Base-by-base conservation (phyloP, 2,329 filamentous ascomycete genomes). In the Colletotrichum higginsianum region DNA sequence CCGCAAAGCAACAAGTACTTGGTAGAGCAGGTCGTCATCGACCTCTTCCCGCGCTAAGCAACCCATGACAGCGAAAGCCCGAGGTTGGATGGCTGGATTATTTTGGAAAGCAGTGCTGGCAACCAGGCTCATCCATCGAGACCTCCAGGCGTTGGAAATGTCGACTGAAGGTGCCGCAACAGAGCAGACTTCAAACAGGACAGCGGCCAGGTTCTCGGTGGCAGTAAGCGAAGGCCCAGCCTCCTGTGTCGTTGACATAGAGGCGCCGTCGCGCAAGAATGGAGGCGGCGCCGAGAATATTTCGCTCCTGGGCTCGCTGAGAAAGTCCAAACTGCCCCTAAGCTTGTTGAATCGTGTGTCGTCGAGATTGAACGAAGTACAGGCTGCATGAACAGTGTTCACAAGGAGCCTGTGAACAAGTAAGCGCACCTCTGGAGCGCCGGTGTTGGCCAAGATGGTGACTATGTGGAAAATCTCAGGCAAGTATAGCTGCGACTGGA, bases 31-130 rank as follows among this genome's bases (percentile, higher is more conserved):
- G 77, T 93, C 91, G 74, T 93, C 91, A 65, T 93, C 91, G 2
- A 93, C 91, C 77, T 93, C 91, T 76, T 93, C 91, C n/a, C 90
- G 85, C 30, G 91, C 91, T 12, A 93, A 81, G 75, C 90, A 93
- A 16, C 91, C 91, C 91, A 93, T 92, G 50, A 93, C 91, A 2
- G 90, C 88, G 75, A 93, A 93, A 1, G 91, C 91, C 23, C 90
- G 84, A 7, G 91, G 90, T 74, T 93, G 91, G 67, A 93, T 91
- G 2, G 91, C 90, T 11, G 91, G 91, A 76, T 93, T 93, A 77
- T 91, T 92, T 77, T 93, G 91, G 78, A 93, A 93, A 0, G 91
- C 91, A 12, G 91, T 93, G 77, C 91, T 93, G 18, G 91, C 90
- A 49, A 93, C 90, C 26, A 93, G 82, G 75, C 90, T 92, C 91